Base-by-base conservation (phyloP, 192 early-diverging fungal species). In the Radiomyces spectabilis region DNA sequence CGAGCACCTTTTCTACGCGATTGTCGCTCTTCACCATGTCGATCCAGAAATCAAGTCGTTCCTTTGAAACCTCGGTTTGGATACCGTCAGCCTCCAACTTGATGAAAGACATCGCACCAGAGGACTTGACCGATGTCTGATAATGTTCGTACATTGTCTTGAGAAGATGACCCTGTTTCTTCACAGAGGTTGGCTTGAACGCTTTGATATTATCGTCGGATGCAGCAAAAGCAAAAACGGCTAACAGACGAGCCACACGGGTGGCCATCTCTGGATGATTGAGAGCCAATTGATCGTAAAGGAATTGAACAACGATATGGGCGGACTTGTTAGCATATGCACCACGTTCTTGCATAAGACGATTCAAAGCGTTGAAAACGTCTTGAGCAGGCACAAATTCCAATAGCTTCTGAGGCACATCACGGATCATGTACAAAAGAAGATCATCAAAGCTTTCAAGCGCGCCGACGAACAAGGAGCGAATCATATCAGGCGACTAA, bases 391-490 rank as follows among this genome's bases (percentile, higher is more conserved):
- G 51, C 16, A 73, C 64, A 65, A 61, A 29, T 2, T 65, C 34
- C 29, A 73, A 37, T 6, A 79, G 18, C 19, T 69, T 50, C 15
- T 66, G 50, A 43, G 74, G 53, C 37, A 73, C 63, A 5, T 72
- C 51, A 0, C 57, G 26, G 27, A 77, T 30, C 8, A 65, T 66
- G 40, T 73, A 61, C 0, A 60, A 32, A 39, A 63, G 49, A 7
- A 68, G 55, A 33, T 53, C 47, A 22, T 57, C 61, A 30, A 63
- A 65, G 40, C 53, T 45, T 24, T 51, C 38, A 15, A 77, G 57
- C 45, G 69, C 71, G 21, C 45, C 43, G 15, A 59, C 53, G 31
- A 74, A 53, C n/a, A 68, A 52, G 24, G 66, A 55, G 27, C 57
- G 26, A 12, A 68, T 33, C 22, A 61, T 27, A 38, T 68, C 59